A percentile compares a stretch with the other conserved stretches of the same genome.
Evolutionary conservation across 2,329 filamentous ascomycete genomes (phyloP).

Genomic region (Alternaria consortialis): DNA sequence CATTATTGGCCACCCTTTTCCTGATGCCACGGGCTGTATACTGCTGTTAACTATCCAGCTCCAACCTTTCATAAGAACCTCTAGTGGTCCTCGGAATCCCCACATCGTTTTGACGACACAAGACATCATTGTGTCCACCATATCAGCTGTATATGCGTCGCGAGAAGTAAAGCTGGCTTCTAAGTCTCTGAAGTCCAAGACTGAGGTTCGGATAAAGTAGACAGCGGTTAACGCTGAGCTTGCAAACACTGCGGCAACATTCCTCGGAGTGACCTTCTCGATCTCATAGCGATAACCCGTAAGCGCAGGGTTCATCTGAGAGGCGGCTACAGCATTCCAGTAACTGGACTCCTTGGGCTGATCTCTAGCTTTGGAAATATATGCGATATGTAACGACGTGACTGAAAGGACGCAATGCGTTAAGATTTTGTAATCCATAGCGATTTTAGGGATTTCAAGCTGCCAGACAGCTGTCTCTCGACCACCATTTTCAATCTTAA

Average conservation of each 20-base stretch:
- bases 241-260: background rate
- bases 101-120: background rate
- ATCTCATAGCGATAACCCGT: fast-evolving
- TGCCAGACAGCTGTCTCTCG: too few relatives aligned
- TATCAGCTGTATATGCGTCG: background rate
- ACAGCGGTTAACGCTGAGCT: background rate
- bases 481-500: too few relatives aligned
- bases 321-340: background rate
- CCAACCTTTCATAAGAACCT: background rate
- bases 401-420: too few relatives aligned
- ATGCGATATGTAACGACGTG: background rate
- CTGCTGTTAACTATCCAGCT: background rate
- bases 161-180: background rate
- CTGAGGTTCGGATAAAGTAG: background rate
- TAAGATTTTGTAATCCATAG: too few relatives aligned
- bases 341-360: background rate
- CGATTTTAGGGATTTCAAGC: too few relatives aligned
- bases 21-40: background rate
- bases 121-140: background rate
- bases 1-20: background rate
- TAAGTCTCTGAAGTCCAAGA: background rate
- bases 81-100: background rate
- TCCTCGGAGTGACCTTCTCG: background rate
- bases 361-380: background rate
- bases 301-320: background rate